These are phyloP conservation scores for Trametes cinnabarina DNA, from an alignment of 768 basidiomycete species.

Conservation along the genomic window DNA sequence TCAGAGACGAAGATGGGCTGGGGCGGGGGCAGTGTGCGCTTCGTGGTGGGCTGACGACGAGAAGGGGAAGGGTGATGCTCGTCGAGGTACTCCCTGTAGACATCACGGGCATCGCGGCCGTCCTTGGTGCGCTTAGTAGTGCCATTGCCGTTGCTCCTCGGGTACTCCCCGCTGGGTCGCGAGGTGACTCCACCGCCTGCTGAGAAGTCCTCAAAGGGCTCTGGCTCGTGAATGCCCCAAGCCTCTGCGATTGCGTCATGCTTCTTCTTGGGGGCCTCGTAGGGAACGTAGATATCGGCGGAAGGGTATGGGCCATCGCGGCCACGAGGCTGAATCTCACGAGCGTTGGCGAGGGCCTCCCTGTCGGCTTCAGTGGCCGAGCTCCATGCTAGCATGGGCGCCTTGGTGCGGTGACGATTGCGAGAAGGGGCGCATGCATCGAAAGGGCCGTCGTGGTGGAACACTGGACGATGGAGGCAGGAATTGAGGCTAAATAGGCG, in stretches of 20 bases:
- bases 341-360: conserved; percentile 33
- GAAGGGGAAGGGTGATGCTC: conserved; percentile 33
- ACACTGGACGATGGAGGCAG: conserved; percentile 50
- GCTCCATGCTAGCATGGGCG: conserved; percentile 82
- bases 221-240: conserved; percentile 91
- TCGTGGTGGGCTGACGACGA: conserved; percentile 39
- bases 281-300: conserved; percentile 39
- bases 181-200: conserved; percentile 63
- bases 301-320: conserved; percentile 46
- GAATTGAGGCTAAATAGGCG: background rate
- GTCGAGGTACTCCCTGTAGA: conserved; percentile 44
- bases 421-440: conserved; percentile 90
- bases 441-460: conserved; percentile 91
- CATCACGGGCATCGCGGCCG: conserved; percentile 48
- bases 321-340: conserved; percentile 22
- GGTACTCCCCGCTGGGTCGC: conserved; percentile 37
- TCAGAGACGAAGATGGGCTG: conserved; percentile 80
- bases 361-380: conserved; percentile 40
- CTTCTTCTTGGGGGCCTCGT: conserved; percentile 75
- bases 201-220: conserved; percentile 87
- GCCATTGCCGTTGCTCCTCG: conserved; percentile 50
- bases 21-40: conserved; percentile 68
- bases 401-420: conserved; percentile 74
- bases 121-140: conserved; percentile 44
- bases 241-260: conserved; percentile 88